phyloP scores from a whole-genome alignment of 306 rosid genomes.

The Vigna trinervia region DNA sequence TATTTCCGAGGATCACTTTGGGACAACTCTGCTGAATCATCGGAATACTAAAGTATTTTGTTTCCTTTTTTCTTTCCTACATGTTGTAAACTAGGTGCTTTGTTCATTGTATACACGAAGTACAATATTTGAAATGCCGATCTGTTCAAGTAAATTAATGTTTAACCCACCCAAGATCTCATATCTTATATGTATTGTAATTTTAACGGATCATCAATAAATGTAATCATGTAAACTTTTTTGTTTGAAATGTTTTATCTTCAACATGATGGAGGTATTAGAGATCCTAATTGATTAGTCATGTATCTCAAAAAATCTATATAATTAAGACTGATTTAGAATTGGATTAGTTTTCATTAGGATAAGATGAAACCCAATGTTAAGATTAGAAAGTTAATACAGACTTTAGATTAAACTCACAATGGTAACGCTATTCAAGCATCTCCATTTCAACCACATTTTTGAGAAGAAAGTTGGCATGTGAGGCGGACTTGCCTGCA shows the following conservation, averaged over 20 bases:
- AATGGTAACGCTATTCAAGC: background rate
- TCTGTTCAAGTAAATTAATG: background rate
- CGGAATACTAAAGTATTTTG: background rate
- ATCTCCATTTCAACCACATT: background rate
- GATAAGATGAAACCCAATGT: background rate
- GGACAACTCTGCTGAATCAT: slow-evolving; percentile 38
- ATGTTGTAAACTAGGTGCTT: background rate
- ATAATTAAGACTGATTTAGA: background rate
- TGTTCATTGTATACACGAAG: background rate
- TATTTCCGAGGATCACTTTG: slow-evolving; percentile 18
- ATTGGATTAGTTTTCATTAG: too few species aligned
- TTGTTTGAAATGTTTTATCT: too few species aligned
- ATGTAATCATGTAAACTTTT: too few species aligned
- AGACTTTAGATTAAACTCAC: background rate
- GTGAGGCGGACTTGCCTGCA: background rate
- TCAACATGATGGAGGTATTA: too few species aligned
- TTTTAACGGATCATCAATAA: too few species aligned
- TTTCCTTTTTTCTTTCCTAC: background rate
- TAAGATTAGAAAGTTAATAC: background rate
- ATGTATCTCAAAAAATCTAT: too few species aligned
- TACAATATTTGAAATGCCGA: background rate
- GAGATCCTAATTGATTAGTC: too few species aligned
- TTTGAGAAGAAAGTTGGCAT: background rate
- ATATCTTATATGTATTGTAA: too few species aligned
- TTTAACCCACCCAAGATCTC: too few species aligned